Evolutionary conservation across 2,329 filamentous ascomycete species (phyloP), one percentile per base, ranked within the genome.

Genomic region (Penicillium sp.): DNA sequence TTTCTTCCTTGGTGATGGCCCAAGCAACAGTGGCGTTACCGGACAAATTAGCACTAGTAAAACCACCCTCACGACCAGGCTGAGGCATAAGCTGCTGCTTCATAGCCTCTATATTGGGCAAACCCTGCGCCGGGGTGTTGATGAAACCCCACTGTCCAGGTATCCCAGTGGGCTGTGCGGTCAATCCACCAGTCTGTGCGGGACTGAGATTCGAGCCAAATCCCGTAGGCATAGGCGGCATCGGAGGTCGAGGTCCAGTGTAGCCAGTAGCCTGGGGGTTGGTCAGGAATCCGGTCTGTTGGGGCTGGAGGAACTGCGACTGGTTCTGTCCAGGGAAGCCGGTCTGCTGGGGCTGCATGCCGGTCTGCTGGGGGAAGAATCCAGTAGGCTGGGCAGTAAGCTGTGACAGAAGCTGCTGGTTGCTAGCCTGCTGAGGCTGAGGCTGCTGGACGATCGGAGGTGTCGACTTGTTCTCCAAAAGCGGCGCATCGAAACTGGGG

Each of bases 121-220:
- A 80, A 1, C 94, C 95, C 43, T 88, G 90, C 4, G 93, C 86
- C 1, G 95, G 95, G 1, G 93, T 91, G 76, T 99, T 99, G 35
- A 98, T 95, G 57, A 98, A 86, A n/a, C 95, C 95, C 95, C 95
- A 99, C 75, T 98, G 95, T 14, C 95, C 95, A 6, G 95, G 94
- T 38, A 87, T 82, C 11, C 95, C 95, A 2, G 95, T 99, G 5
- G 95, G 95, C 74, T 98, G 95, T 19, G 92, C 88, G 71, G 96
- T 95, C 64, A 99, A 78, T 6, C 84, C 90, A 45, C 90, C 90
- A 48, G 90, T 90, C 69, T 84, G 84, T 46, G 76, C 84, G 52
- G 86, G 87, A 25, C 82, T 84, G 51, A 87, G 79, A 65, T 71
- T 85, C 77, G 75, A 84, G 79, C 86, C 87, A 84, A 91, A 86